phyloP scores from a whole-genome alignment of 2,329 filamentous ascomycete species.

The Fusarium caatingaense region DNA sequence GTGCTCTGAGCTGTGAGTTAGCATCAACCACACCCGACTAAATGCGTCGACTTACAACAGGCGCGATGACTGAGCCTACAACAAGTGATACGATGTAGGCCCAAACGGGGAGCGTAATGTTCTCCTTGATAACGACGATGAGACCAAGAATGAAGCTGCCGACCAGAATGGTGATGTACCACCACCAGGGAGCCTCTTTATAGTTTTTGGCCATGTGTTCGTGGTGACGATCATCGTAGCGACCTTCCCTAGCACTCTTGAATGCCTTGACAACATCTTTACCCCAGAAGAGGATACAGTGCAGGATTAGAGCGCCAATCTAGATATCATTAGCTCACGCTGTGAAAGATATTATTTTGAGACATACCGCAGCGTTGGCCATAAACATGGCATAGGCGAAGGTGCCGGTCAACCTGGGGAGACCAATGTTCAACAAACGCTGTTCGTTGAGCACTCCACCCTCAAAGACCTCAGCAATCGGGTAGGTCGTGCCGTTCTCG shows the following conservation, averaged over 20 bases:
- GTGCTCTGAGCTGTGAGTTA: slow-evolving; percentile 55
- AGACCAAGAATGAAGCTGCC: slow-evolving; percentile 60
- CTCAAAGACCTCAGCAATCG: slow-evolving; percentile 54
- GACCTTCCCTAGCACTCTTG: slow-evolving; percentile 57
- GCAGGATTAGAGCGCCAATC: slow-evolving; percentile 66
- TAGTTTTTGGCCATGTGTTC: slow-evolving; percentile 64
- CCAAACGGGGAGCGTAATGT: slow-evolving; percentile 61
- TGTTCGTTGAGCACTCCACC: slow-evolving; percentile 54
- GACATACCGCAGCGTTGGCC: slow-evolving; percentile 65
- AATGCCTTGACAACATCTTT: slow-evolving; percentile 61
- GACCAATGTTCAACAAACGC: slow-evolving; percentile 56
- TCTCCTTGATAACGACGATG: slow-evolving; percentile 58
- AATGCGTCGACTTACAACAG: slow-evolving; percentile 53
- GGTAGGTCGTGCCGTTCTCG: slow-evolving; percentile 56
- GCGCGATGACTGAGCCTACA: slow-evolving; percentile 60
- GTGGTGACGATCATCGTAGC: slow-evolving; percentile 64
- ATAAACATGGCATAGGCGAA: slow-evolving; percentile 67
- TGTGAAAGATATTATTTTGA: accelerated
- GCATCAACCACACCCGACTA: accelerated
- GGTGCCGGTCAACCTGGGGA: slow-evolving; percentile 60
- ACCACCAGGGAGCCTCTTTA: slow-evolving; percentile 62
- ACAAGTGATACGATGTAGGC: slow-evolving; percentile 60
- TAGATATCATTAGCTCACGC: slow-evolving; percentile 32
- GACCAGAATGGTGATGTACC: slow-evolving; percentile 57
- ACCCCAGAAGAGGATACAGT: slow-evolving; percentile 67